Evolutionary conservation across 202 grass and related monocot genomes (phyloP).

Genomic region (Panicum hallii): DNA sequence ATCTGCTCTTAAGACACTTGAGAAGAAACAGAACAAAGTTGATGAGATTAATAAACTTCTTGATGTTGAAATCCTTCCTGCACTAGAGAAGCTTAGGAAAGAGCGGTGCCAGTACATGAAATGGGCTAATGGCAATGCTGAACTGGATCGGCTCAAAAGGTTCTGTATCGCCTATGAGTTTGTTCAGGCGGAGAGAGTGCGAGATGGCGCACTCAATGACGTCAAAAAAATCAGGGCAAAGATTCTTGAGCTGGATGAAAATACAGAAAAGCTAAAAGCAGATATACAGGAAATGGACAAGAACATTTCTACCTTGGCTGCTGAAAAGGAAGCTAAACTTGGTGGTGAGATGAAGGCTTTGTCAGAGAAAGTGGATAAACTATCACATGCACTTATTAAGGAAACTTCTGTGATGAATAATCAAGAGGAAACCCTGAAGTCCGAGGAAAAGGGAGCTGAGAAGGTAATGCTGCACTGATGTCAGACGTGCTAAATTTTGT

Average conservation of each 20-base stretch:
- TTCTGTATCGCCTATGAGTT: constrained; percentile 94
- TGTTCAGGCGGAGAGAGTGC: constrained; percentile 75
- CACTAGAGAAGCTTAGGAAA: constrained; percentile 91
- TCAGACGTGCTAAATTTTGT: constrained; percentile 22
- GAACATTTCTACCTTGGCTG: constrained; percentile 65
- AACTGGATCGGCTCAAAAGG: constrained; percentile 81
- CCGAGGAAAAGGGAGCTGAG: constrained; percentile 63
- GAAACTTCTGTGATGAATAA: constrained; percentile 89
- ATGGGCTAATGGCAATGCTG: constrained; percentile 91
- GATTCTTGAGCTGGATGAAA: constrained; percentile 75
- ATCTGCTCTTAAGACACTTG: constrained; percentile 86
- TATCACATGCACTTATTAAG: constrained; percentile 85
- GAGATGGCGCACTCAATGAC: constrained; percentile 67
- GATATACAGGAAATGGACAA: constrained; percentile 83
- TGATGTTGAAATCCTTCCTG: constrained; percentile 90
- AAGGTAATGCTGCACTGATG: constrained; percentile 64
- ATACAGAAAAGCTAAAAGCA: constrained; percentile 66
- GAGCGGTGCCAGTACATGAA: constrained; percentile 91
- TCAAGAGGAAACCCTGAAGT: constrained; percentile 75
- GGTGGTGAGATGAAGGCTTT: constrained; percentile 78
- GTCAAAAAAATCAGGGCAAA: constrained; percentile 61
- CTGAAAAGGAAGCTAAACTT: constrained; percentile 80
- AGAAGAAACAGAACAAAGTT: constrained; percentile 96
- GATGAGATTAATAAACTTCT: constrained; percentile 94
- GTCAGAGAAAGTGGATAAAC: constrained; percentile 70